Evolutionary conservation across 768 basidiomycete species (phyloP).

Genomic region (Calocera cornea): DNA sequence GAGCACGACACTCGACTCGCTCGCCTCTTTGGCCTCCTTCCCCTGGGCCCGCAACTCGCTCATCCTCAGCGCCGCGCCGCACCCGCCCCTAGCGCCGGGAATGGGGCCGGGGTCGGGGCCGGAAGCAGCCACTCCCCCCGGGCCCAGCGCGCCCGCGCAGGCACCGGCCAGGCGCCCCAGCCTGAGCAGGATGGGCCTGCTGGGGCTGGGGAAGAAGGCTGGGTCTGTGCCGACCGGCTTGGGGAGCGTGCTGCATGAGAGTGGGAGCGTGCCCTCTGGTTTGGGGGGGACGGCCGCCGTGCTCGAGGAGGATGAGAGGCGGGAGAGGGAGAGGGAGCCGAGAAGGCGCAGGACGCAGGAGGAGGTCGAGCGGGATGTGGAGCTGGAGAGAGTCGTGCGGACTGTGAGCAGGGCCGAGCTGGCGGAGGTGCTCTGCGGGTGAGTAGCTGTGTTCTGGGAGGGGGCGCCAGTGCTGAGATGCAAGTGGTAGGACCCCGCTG

Average conservation of each 20-base stretch:
- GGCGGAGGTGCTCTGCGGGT: constrained; percentile 42
- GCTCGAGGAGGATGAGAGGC: background rate
- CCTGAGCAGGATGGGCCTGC: background rate
- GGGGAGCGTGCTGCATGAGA: background rate
- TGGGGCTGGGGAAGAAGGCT: background rate
- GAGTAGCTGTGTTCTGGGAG: background rate
- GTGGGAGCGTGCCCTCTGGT: background rate
- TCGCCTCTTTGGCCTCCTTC: background rate
- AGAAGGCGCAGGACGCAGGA: constrained; percentile 9
- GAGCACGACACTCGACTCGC: constrained; percentile 1
- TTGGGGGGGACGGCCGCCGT: background rate
- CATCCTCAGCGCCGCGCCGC: background rate
- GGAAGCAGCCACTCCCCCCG: background rate
- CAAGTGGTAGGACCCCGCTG: background rate
- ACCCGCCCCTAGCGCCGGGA: background rate
- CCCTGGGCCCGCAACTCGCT: background rate
- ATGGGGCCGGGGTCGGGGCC: too few species aligned
- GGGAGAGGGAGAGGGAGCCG: background rate
- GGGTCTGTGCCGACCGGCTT: background rate
- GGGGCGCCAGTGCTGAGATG: background rate
- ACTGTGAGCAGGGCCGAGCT: constrained; percentile 67
- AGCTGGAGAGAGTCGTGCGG: constrained; percentile 48
- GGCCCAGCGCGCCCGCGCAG: background rate
- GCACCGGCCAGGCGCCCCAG: background rate
- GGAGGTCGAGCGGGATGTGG: constrained; percentile 57